These are phyloP conservation scores for Myxozyma melibiosi DNA, from an alignment of 805 yeast genomes.

Conservation along the genomic window DNA sequence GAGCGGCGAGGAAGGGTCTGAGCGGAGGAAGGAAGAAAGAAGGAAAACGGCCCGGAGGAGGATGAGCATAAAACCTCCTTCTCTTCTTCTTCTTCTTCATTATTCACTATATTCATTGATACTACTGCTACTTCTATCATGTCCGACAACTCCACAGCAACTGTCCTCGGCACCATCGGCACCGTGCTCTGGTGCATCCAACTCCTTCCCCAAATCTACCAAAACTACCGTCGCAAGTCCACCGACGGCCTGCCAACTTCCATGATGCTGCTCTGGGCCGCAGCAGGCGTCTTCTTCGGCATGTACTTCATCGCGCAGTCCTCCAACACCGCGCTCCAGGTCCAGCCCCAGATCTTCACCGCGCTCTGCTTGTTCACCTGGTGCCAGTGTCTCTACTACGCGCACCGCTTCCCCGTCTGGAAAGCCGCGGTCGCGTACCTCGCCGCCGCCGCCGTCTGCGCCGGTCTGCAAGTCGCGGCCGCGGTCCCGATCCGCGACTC, in stretches of 20 bases:
- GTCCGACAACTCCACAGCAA: too few species aligned
- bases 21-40: too few species aligned
- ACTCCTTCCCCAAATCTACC: slow-evolving; percentile 78
- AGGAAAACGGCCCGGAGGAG: too few species aligned
- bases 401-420: slow-evolving; percentile 35
- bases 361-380: slow-evolving; percentile 67
- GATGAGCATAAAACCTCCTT: too few species aligned
- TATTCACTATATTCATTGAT: neutral
- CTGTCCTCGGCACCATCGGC: slow-evolving; percentile 76
- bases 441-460: slow-evolving; percentile 48
- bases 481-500: slow-evolving; percentile 57
- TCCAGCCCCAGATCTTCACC: slow-evolving; percentile 87
- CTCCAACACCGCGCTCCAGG: slow-evolving; percentile 73
- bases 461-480: slow-evolving; percentile 70
- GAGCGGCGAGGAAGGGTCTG: too few species aligned
- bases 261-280: slow-evolving; percentile 85
- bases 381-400: slow-evolving; percentile 65
- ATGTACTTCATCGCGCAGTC: slow-evolving; percentile 76
- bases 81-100: neutral
- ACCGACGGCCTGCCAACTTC: slow-evolving; percentile 86
- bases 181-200: slow-evolving; percentile 94
- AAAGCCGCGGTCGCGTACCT: slow-evolving; percentile 46
- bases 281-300: slow-evolving; percentile 79
- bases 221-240: slow-evolving; percentile 73
- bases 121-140: too few species aligned